phyloP scores from a whole-genome alignment of 2,329 filamentous ascomycete species.

The Pezicula rhizophila region DNA sequence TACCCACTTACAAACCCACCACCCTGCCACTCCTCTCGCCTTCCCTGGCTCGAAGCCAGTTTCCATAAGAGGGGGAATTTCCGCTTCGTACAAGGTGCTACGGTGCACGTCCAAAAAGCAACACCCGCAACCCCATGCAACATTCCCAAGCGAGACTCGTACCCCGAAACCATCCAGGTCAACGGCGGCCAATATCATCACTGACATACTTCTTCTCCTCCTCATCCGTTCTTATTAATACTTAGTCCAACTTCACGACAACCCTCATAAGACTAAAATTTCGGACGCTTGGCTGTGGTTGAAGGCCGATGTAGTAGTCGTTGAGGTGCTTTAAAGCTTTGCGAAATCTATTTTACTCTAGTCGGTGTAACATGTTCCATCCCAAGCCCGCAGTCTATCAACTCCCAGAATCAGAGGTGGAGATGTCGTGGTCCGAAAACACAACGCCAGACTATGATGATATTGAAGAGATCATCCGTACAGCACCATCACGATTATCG shows the following conservation, averaged over 20 bases:
- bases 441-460: constrained; percentile 17
- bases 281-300: too few species aligned
- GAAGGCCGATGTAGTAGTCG: background rate
- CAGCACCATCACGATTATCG: constrained; percentile 5
- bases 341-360: background rate
- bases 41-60: background rate
- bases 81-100: constrained; percentile 6
- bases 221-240: background rate
- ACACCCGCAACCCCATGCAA: constrained; percentile 10
- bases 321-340: background rate
- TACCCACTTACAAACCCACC: background rate
- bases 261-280: too few species aligned
- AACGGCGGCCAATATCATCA: constrained; percentile 1
- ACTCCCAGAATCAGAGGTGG: constrained; percentile 6
- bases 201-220: background rate
- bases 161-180: constrained; percentile 5
- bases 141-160: constrained; percentile 12
- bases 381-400: background rate
- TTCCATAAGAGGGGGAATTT: constrained; percentile 11
- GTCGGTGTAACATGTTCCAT: constrained; percentile 1
- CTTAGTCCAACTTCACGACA: background rate
- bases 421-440: constrained; percentile 14
- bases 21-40: background rate
- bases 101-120: constrained; percentile 13
- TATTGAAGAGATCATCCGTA: constrained; percentile 18